A percentile compares a stretch with the other conserved stretches of the same genome.
Evolutionary conservation across 176 grass and related monocot genomes (phyloP).

Genomic region (Rhynchospora breviuscula): DNA sequence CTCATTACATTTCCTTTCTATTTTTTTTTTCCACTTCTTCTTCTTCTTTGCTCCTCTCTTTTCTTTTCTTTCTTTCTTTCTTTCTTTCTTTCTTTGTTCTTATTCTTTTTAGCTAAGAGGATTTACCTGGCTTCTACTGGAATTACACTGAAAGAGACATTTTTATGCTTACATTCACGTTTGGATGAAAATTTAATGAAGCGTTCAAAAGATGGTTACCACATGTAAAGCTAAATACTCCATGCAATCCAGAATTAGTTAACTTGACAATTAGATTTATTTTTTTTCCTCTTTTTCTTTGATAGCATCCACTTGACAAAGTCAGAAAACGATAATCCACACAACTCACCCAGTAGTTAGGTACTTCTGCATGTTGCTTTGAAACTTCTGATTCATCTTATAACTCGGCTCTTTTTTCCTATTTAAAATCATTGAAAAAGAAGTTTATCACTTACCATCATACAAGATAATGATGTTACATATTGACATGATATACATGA

Average conservation of each 20-base stretch:
- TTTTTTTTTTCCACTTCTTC: too few relatives aligned
- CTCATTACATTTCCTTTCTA: not conserved
- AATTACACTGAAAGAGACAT: not conserved
- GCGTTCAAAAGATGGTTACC: not conserved
- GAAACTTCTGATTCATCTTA: conserved; percentile 83
- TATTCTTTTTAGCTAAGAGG: not conserved
- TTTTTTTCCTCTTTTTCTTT: not conserved
- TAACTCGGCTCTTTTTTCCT: conserved; percentile 78
- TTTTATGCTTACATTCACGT: not conserved
- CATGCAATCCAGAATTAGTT: not conserved
- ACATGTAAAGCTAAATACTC: not conserved
- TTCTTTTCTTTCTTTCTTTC: not conserved
- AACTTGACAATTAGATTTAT: not conserved
- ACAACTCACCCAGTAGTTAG: conserved; percentile 57
- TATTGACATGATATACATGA: not conserved
- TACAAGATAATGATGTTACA: not conserved
- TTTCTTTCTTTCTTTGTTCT: not conserved
- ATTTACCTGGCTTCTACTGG: not conserved
- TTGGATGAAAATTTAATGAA: not conserved
- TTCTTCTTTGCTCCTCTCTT: not conserved
- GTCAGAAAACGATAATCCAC: not conserved
- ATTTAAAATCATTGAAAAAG: conserved; percentile 7
- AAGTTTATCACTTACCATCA: not conserved
- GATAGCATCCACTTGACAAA: not conserved
- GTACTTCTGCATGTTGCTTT: conserved; percentile 85